A percentile compares a stretch with the other conserved stretches of the same genome.
Conservation (phyloP, 257 asterid species). For the Capsicum chinense region DNA sequence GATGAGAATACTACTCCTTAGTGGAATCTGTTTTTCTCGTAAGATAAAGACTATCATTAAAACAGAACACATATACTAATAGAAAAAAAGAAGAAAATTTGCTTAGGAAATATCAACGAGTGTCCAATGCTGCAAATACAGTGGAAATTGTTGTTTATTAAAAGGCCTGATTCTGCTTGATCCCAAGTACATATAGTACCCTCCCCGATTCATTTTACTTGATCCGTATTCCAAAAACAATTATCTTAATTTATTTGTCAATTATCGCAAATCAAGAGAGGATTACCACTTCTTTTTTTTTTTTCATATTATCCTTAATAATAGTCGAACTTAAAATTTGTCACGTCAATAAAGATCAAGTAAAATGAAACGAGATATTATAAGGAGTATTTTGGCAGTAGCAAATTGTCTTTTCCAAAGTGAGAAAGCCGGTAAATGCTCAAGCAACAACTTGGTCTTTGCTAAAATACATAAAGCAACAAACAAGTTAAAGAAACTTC, state of each 20-base stretch:
- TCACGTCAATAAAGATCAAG: no score
- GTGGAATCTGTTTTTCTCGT: background rate
- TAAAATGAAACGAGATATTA: no score
- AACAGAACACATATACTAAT: background rate
- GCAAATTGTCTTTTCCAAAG: slow-evolving; percentile 15
- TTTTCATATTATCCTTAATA: no score
- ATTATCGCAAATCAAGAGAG: no score
- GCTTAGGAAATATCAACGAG: slow-evolving; percentile 14
- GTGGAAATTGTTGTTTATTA: slow-evolving; percentile 13
- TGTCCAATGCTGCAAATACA: background rate
- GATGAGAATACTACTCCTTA: background rate
- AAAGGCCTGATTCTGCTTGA: slow-evolving; percentile 24
- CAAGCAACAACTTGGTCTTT: slow-evolving; percentile 22
- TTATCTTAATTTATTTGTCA: no score
- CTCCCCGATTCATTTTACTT: no score
- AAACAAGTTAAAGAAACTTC: slow-evolving; percentile 22
- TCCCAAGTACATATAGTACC: background rate
- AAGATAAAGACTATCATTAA: background rate
- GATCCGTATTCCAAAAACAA: no score
- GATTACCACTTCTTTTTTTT: no score
- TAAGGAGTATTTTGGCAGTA: background rate
- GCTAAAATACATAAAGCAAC: slow-evolving; percentile 17
- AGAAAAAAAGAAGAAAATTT: background rate
- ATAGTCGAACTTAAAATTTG: no score
- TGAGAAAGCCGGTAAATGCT: slow-evolving; percentile 22